Conservation (phyloP, 495 filamentous ascomycete species). For the Talaromyces ruber region DNA sequence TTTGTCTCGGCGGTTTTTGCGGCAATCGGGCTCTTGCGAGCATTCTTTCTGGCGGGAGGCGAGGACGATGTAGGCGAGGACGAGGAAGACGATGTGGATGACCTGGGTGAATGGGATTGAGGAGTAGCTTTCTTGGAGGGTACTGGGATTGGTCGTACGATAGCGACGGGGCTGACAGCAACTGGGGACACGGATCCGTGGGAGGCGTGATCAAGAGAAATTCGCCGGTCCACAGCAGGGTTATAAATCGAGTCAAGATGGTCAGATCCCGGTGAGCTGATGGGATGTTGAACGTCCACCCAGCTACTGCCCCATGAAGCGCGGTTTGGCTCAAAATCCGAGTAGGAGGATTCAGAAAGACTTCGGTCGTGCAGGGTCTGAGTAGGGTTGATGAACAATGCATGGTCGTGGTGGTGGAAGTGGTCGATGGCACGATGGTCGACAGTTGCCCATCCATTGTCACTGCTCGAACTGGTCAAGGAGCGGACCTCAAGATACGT, state of each 20-base stretch:
- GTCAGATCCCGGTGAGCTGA: constrained; percentile 61
- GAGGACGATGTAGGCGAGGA: constrained; percentile 54
- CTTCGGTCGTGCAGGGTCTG: constrained; percentile 79
- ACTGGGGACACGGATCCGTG: constrained; percentile 40
- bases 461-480: constrained; percentile 64
- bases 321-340: constrained; percentile 40
- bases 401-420: constrained; percentile 41
- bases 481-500: constrained; percentile 80
- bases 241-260: constrained; percentile 56
- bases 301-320: constrained; percentile 64
- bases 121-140: constrained; percentile 63
- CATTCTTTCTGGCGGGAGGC: constrained; percentile 55
- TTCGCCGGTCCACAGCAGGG: constrained; percentile 18
- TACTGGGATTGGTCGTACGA: constrained; percentile 53
- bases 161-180: constrained; percentile 58
- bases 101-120: constrained; percentile 46
- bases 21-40: constrained; percentile 66
- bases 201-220: constrained; percentile 29
- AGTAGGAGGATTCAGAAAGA: constrained; percentile 76
- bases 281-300: constrained; percentile 67
- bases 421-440: constrained; percentile 52
- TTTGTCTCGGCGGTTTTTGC: constrained; percentile 74
- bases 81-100: constrained; percentile 36
- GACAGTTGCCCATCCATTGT: constrained; percentile 74
- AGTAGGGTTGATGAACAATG: constrained; percentile 75